Conservation (phyloP, 352 stramenopile genomes). For the Globisporangium sylvaticum region DNA sequence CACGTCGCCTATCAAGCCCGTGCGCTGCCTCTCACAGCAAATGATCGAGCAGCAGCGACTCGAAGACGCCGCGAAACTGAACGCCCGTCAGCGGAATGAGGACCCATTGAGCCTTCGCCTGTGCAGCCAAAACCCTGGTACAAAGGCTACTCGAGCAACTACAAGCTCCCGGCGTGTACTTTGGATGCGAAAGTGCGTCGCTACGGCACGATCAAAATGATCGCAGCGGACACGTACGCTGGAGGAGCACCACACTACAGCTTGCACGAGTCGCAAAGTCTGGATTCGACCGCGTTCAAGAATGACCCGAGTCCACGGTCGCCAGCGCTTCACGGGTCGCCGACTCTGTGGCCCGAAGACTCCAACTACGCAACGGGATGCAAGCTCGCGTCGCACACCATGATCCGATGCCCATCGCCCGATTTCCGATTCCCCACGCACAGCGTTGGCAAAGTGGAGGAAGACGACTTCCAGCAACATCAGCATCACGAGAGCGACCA, state of each 20-base stretch:
- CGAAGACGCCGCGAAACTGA: conserved; percentile 1
- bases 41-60: conserved; percentile 24
- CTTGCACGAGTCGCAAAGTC: conserved; percentile 34
- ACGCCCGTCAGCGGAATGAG: conserved; percentile 1
- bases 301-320: conserved; percentile 31
- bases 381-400: conserved; percentile 23
- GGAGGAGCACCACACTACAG: conserved; percentile 23
- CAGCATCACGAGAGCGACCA: conserved; percentile 13
- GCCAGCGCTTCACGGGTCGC: conserved; percentile 34
- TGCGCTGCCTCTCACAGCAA: conserved; percentile 27
- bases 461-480: conserved; percentile 14
- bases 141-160: conserved; percentile 30
- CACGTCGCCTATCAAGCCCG: conserved; percentile 22
- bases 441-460: conserved; percentile 18
- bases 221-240: conserved; percentile 22
- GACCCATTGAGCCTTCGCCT: conserved; percentile 10
- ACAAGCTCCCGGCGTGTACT: conserved; percentile 27
- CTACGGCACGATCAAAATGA: conserved; percentile 47
- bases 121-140: conserved; percentile 51
- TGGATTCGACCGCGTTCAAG: conserved; percentile 26
- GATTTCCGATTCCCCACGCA: conserved; percentile 29
- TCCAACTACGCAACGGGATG: conserved; percentile 36
- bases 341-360: conserved; percentile 51
- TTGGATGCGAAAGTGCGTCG: conserved; percentile 49
- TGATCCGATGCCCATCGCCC: conserved; percentile 46